These are phyloP conservation scores for Yamadazyma laniorum DNA, from an alignment of 805 yeast genomes.

Conservation along the genomic window DNA sequence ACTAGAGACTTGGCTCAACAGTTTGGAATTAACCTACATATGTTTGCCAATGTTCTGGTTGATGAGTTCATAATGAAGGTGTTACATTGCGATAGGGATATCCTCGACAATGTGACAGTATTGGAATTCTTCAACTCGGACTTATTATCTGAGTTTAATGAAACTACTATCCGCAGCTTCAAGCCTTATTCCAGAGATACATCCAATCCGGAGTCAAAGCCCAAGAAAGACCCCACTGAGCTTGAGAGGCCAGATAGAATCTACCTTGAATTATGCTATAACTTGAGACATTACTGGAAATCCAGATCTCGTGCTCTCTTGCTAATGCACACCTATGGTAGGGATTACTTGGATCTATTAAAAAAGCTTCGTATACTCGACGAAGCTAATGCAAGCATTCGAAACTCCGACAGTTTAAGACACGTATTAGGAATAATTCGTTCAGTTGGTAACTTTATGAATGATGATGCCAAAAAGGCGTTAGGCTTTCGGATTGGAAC, in stretches of 20 bases:
- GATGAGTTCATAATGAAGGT: constrained; percentile 68
- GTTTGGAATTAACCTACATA: constrained; percentile 89
- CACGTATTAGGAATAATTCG: constrained; percentile 79
- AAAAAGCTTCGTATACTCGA: constrained; percentile 69
- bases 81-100: constrained; percentile 70
- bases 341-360: constrained; percentile 72
- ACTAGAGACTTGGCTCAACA: constrained; percentile 89
- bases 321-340: constrained; percentile 66
- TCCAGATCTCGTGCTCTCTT: constrained; percentile 83
- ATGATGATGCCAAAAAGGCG: constrained; percentile 88
- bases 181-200: constrained; percentile 81
- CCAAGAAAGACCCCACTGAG: constrained; percentile 69
- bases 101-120: constrained; percentile 66
- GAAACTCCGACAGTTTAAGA: constrained; percentile 63
- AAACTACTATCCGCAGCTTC: constrained; percentile 64
- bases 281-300: constrained; percentile 87
- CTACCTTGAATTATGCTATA: constrained; percentile 77
- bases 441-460: constrained; percentile 95
- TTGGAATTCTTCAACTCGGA: constrained; percentile 81
- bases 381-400: constrained; percentile 65
- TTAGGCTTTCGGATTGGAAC: constrained; percentile 88
- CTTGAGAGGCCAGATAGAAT: constrained; percentile 86
- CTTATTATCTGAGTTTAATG: constrained; percentile 72
- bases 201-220: constrained; percentile 39
- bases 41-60: constrained; percentile 61